Conservation (phyloP, 352 stramenopile genomes). For the Globisporangium parvum region DNA sequence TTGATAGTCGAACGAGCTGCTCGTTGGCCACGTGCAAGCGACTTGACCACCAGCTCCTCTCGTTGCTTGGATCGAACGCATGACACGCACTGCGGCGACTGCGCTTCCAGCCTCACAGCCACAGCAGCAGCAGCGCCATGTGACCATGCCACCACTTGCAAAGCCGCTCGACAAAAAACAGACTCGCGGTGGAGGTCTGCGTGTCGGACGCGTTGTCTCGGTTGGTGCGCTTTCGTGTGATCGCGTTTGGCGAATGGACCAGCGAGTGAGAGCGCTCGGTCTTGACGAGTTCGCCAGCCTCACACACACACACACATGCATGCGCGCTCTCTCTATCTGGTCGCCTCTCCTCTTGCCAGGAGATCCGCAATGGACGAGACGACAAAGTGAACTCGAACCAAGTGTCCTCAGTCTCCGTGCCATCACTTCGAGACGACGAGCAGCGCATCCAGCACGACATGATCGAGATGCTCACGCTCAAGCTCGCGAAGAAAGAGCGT, state of each 20-base stretch:
- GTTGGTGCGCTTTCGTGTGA: constrained; percentile 17
- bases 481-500: constrained; percentile 60
- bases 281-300: no score
- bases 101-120: neutral
- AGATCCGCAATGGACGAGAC: constrained; percentile 18
- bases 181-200: constrained; percentile 27
- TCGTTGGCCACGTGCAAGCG: no score
- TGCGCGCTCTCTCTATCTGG: neutral
- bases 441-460: constrained; percentile 49
- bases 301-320: neutral
- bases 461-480: constrained; percentile 53
- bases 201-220: constrained; percentile 48
- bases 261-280: no score
- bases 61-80: neutral
- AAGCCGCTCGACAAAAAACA: constrained; percentile 9
- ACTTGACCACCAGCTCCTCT: no score
- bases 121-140: neutral
- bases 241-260: neutral
- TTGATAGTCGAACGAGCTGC: no score
- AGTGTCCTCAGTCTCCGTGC: constrained; percentile 6
- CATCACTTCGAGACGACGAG: constrained; percentile 41
- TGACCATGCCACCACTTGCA: neutral
- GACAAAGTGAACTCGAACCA: constrained; percentile 17
- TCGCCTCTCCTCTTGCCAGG: constrained; percentile 16
- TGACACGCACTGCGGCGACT: neutral